Evolutionary conservation across 2,329 filamentous ascomycete species (phyloP), one percentile per base, ranked within the genome.

Genomic region (Epichloe glyceriae): DNA sequence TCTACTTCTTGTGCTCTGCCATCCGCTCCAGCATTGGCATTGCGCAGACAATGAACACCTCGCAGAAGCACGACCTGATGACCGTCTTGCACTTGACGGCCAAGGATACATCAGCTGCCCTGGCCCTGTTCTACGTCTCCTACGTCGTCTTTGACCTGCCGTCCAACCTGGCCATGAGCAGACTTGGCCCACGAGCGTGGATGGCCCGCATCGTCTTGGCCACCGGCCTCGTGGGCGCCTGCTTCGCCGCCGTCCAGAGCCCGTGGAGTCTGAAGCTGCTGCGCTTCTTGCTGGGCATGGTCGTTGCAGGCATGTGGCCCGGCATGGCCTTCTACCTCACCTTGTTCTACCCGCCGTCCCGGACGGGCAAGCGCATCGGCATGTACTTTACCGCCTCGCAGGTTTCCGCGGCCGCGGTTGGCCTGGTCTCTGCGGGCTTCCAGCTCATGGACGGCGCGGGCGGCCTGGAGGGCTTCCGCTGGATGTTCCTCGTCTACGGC

Each of bases 321-420:
- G 89, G 89, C 47, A 95, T 95, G 89, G 81, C 88, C 10, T 93
- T 93, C 65, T 95, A 95, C 62, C 74, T 95, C 45, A 94, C 89
- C 0, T 75, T 95, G 7, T 95, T 95, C 72, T 95, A 95, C 62
- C 89, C 89, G 6, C 88, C 89, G 0, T 87, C 86, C 5, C 78
- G 86, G 12, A 93, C 85, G 1, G 89, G 86, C 14, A 94, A 93
- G 70, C 79, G 89, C 39, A 94, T 95, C 56, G 89, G 89, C 38
- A 80, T 85, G 64, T 95, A 95, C 70, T 95, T 88, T 64, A 95
- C 88, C 2, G 89, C 89, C 1, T 80, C 88, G 0, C 89, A 95
- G 64, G 79, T 95, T 26, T 95, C 89, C 3, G 89, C 89, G 1
- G 86, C 89, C 0, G 88, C 94, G 0, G 89, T 94, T 2, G 88